A percentile compares a stretch with the other conserved stretches of the same genome.
Conservation (phyloP, 1,284 basidiomycete genomes). For the Termitomyces sp. region DNA sequence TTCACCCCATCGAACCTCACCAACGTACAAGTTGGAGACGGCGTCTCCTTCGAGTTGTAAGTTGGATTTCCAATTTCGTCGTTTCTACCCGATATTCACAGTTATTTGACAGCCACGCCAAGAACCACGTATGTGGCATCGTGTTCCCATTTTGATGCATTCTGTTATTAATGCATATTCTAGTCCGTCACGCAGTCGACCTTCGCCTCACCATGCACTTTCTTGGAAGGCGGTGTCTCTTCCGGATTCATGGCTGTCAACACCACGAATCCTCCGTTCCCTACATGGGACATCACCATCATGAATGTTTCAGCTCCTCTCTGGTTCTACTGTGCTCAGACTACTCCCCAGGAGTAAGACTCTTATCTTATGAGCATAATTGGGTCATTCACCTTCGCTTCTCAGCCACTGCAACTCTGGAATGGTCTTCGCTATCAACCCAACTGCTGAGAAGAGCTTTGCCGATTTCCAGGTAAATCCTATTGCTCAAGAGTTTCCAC, state of each 20-base stretch:
- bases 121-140: constrained; percentile 34
- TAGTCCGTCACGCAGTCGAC: constrained; percentile 38
- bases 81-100: constrained; percentile 2
- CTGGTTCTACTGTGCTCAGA: constrained; percentile 53
- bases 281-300: constrained; percentile 36
- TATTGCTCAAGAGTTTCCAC: not conserved
- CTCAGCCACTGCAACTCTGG: constrained; percentile 37
- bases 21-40: constrained; percentile 40
- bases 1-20: constrained; percentile 41
- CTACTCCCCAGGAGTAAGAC: constrained; percentile 25
- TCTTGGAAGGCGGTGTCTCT: constrained; percentile 32
- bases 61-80: constrained; percentile 17
- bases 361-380: not conserved
- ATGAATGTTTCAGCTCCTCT: constrained; percentile 34
- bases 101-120: constrained; percentile 23
- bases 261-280: constrained; percentile 24
- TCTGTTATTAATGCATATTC: constrained; percentile 5
- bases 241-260: constrained; percentile 40
- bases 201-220: constrained; percentile 30
- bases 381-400: not conserved
- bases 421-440: constrained; percentile 53
- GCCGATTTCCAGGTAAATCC: constrained; percentile 38
- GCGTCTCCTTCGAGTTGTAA: constrained; percentile 33
- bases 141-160: not conserved
- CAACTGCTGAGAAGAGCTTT: constrained; percentile 39